phyloP scores from a whole-genome alignment of 768 basidiomycete genomes.

The Coprinopsis strossmayeri region DNA sequence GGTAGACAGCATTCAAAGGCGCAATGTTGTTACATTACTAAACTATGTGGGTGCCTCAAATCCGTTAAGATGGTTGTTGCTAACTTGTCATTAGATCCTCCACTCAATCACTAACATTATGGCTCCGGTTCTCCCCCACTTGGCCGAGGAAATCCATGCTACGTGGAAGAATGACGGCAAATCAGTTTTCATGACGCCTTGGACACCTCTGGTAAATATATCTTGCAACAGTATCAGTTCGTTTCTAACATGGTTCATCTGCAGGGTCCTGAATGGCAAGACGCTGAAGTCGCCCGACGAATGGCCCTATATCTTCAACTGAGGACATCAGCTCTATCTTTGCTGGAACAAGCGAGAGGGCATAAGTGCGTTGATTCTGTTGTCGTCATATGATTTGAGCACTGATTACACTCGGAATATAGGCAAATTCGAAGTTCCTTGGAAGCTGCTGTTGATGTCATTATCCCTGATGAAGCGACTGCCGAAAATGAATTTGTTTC shows the following conservation, averaged over 20 bases:
- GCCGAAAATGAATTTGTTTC: slow-evolving; percentile 20
- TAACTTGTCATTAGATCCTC: slow-evolving; percentile 43
- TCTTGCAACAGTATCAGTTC: too few species aligned
- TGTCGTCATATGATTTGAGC: background rate
- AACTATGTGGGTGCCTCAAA: slow-evolving; percentile 40
- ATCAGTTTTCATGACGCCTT: slow-evolving; percentile 70
- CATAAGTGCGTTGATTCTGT: slow-evolving; percentile 50
- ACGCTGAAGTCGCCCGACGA: slow-evolving; percentile 46
- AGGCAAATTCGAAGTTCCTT: slow-evolving; percentile 72
- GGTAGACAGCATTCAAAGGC: slow-evolving; percentile 43
- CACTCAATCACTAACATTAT: slow-evolving; percentile 61
- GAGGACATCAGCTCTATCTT: slow-evolving; percentile 51
- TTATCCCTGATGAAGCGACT: slow-evolving; percentile 34
- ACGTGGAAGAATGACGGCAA: slow-evolving; percentile 26
- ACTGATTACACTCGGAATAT: background rate
- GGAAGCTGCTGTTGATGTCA: slow-evolving; percentile 68
- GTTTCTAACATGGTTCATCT: background rate
- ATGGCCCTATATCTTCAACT: slow-evolving; percentile 61
- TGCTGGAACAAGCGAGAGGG: slow-evolving; percentile 71
- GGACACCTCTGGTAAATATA: slow-evolving; percentile 59
- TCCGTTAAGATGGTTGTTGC: background rate
- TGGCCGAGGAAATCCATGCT: slow-evolving; percentile 83
- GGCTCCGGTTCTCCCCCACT: slow-evolving; percentile 84
- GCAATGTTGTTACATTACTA: slow-evolving; percentile 64
- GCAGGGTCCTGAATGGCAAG: slow-evolving; percentile 59